Conservation (phyloP, 306 rosid genomes). For the Ceratonia siliqua region DNA sequence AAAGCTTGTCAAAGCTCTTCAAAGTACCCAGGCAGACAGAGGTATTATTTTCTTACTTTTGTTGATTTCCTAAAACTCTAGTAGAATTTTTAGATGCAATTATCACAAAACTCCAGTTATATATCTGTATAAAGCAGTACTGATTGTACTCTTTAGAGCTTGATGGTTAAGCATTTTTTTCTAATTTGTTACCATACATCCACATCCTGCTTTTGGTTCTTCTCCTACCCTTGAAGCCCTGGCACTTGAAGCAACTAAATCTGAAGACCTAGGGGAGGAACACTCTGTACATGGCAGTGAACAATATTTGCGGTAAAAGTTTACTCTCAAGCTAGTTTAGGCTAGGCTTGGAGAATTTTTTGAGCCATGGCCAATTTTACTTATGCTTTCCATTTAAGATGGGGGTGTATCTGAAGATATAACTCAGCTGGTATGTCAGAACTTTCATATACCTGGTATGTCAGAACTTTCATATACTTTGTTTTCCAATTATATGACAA, state of each 20-base stretch:
- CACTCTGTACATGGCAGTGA: constrained; percentile 63
- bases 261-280: constrained; percentile 63
- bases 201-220: constrained; percentile 99
- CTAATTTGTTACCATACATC: constrained; percentile 60
- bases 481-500: constrained; percentile 4
- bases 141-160: constrained; percentile 17
- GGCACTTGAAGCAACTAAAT: constrained; percentile 66
- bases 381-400: constrained; percentile 21
- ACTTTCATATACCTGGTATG: constrained; percentile 21
- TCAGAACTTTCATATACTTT: constrained; percentile 26
- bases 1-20: constrained; percentile 57
- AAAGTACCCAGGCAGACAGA: constrained; percentile 52
- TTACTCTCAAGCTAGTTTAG: constrained; percentile 23
- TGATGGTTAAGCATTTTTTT: constrained; percentile 26
- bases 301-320: constrained; percentile 58
- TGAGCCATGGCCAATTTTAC: constrained; percentile 6
- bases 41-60: constrained; percentile 46
- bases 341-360: constrained; percentile 19
- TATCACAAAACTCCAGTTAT: constrained; percentile 21
- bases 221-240: constrained; percentile 98
- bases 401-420: constrained; percentile 28
- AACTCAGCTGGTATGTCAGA: constrained; percentile 29
- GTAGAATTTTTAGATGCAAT: constrained; percentile 4
- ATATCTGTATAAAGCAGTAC: background rate
- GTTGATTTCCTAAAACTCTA: constrained; percentile 21